Conservation (phyloP, 2,329 filamentous ascomycete species). For the Oidium heveae region DNA sequence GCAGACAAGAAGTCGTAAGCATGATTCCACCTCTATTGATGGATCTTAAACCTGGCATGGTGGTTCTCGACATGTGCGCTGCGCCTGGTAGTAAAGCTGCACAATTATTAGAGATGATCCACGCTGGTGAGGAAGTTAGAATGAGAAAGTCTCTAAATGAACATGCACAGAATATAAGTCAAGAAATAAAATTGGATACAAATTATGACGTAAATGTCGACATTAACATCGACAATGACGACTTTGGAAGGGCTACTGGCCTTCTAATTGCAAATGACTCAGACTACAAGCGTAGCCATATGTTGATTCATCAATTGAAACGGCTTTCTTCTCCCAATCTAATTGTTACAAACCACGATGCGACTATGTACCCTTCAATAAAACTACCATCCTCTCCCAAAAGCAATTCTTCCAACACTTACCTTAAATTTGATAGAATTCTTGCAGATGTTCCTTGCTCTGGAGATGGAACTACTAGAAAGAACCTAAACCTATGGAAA, state of each 20-base stretch:
- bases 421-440: conserved; percentile 92
- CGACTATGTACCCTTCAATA: conserved; percentile 82
- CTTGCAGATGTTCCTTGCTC: conserved; percentile 92
- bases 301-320: conserved; percentile 96
- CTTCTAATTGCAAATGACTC: conserved; percentile 86
- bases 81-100: conserved; percentile 93
- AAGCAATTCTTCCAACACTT: conserved; percentile 32
- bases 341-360: conserved; percentile 93
- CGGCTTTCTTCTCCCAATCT: conserved; percentile 88
- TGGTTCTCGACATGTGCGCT: conserved; percentile 83
- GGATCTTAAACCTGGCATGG: conserved; percentile 76
- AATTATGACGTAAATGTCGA: conserved; percentile 22
- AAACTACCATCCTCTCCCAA: conserved; percentile 41
- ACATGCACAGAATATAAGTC: conserved; percentile 33
- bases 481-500: conserved; percentile 85
- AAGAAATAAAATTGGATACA: conserved; percentile 24
- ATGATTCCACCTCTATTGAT: conserved; percentile 95
- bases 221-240: conserved; percentile 33
- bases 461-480: conserved; percentile 77
- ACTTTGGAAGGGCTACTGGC: conserved; percentile 73
- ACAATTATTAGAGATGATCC: conserved; percentile 84
- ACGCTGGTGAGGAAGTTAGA: conserved; percentile 71
- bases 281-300: conserved; percentile 89
- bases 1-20: conserved; percentile 87
- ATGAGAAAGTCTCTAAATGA: conserved; percentile 45